Evolutionary conservation across 2,329 filamentous ascomycete species (phyloP).

Genomic region (Botrytis aclada): DNA sequence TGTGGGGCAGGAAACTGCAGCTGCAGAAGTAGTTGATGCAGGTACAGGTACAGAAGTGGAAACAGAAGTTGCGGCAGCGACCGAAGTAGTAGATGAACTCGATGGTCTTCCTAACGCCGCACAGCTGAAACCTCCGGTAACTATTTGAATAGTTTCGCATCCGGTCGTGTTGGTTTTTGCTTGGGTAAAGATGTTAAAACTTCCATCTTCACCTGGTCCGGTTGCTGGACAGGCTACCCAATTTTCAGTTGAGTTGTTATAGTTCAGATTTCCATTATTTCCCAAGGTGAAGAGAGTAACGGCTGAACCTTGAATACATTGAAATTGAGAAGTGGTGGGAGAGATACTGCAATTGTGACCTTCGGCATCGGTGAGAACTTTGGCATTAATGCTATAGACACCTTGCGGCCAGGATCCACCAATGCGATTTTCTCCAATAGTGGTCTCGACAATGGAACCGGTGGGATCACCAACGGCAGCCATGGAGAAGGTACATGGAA

Average conservation of each 20-base stretch:
- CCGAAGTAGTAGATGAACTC: background rate
- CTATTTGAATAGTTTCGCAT: conserved; percentile 30
- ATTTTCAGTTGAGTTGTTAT: conserved; percentile 22
- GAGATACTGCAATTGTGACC: conserved; percentile 32
- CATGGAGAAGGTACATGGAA: conserved; percentile 33
- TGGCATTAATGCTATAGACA: conserved; percentile 28
- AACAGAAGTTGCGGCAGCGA: conserved; percentile 1
- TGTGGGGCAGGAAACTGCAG: conserved; percentile 21
- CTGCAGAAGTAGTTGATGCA: background rate
- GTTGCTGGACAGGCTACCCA: conserved; percentile 33
- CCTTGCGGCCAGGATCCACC: conserved; percentile 29
- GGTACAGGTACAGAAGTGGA: background rate
- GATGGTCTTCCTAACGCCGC: conserved; percentile 25
- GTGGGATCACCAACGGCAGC: conserved; percentile 28
- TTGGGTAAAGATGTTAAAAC: conserved; percentile 31
- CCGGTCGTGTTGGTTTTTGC: conserved; percentile 27
- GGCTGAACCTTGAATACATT: conserved; percentile 23
- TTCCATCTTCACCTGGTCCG: conserved; percentile 32
- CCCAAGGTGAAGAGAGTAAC: conserved; percentile 19
- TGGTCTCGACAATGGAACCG: conserved; percentile 26
- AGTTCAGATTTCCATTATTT: conserved; percentile 27
- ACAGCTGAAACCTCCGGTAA: conserved; percentile 31
- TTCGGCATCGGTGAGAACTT: conserved; percentile 26
- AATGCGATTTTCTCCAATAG: conserved; percentile 32
- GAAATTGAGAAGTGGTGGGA: conserved; percentile 28